Evolutionary conservation across 495 filamentous ascomycete genomes (phyloP).

Genomic region (Xylaria curta): DNA sequence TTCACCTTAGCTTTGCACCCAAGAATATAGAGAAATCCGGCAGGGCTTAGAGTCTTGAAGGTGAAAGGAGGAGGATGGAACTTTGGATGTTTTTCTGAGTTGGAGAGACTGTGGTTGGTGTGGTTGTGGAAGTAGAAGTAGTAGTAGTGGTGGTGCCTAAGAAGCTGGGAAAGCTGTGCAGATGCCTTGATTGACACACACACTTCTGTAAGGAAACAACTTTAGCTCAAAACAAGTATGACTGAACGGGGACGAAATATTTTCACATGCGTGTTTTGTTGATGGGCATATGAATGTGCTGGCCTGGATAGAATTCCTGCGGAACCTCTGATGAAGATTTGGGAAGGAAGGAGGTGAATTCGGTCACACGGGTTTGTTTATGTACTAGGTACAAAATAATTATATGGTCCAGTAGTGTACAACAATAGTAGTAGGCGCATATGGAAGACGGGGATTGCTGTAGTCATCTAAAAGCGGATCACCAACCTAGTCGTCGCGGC

Average conservation of each 20-base stretch:
- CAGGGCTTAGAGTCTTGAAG: neutral
- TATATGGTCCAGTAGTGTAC: neutral
- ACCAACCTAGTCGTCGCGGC: conserved; percentile 8
- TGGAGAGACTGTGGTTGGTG: neutral
- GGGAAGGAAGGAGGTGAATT: neutral
- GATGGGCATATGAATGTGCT: neutral
- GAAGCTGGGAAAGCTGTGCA: neutral
- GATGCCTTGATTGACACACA: neutral
- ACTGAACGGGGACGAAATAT: neutral
- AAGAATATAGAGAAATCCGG: neutral
- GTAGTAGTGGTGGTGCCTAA: neutral
- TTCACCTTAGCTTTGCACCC: neutral
- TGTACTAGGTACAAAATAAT: neutral
- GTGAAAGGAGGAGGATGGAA: neutral
- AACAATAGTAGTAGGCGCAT: neutral
- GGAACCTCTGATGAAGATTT: neutral
- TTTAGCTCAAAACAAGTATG: neutral
- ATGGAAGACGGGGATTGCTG: neutral
- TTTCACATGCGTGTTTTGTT: neutral
- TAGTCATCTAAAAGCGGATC: neutral
- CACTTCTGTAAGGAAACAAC: neutral
- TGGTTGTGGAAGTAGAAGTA: neutral
- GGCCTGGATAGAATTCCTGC: neutral
- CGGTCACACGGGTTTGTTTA: neutral
- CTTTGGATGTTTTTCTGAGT: neutral